Evolutionary conservation across 1,284 basidiomycete species (phyloP).

Genomic region (Waitea zeae): DNA sequence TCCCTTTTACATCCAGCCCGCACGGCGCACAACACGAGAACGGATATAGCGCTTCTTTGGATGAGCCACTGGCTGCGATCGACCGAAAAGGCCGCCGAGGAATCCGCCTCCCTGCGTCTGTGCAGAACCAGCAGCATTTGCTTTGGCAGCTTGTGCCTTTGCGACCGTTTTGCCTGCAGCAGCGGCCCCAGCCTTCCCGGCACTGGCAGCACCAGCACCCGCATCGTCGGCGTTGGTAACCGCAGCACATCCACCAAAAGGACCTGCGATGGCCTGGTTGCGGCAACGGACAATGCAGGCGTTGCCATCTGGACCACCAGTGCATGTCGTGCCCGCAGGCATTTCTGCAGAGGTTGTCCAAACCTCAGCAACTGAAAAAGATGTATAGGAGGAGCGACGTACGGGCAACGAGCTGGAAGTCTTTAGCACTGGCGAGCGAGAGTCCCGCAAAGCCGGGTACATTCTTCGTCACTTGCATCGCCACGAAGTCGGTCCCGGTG

Average conservation of each 20-base stretch:
- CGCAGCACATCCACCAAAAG: conserved; percentile 11
- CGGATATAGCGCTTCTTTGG: too few relatives aligned
- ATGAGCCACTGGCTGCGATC: too few relatives aligned
- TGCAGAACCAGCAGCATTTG: too few relatives aligned
- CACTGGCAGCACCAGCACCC: background rate
- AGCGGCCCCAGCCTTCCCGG: background rate
- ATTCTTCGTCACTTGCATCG: conserved; percentile 9
- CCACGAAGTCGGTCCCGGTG: conserved; percentile 8
- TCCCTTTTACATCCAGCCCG: too few relatives aligned
- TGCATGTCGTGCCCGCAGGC: conserved; percentile 9
- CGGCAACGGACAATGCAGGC: conserved; percentile 12
- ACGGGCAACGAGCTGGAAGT: background rate
- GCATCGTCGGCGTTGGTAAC: conserved; percentile 5
- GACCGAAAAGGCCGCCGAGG: too few relatives aligned
- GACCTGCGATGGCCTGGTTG: conserved; percentile 10
- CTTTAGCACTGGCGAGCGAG: conserved; percentile 6
- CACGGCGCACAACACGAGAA: too few relatives aligned
- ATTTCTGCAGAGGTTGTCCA: conserved; percentile 3
- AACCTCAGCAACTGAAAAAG: background rate
- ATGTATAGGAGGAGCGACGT: background rate
- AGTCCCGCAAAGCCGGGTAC: conserved; percentile 9
- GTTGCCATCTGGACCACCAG: conserved; percentile 10
- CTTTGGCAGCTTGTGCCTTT: too few relatives aligned
- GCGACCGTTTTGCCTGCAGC: background rate
- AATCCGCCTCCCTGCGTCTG: too few relatives aligned